Percentiles rank a stretch among this genome's conserved stretches.
These are phyloP conservation scores for Annona cherimola DNA, from an alignment of 164 flowering plant genomes.

Conservation along the genomic window DNA sequence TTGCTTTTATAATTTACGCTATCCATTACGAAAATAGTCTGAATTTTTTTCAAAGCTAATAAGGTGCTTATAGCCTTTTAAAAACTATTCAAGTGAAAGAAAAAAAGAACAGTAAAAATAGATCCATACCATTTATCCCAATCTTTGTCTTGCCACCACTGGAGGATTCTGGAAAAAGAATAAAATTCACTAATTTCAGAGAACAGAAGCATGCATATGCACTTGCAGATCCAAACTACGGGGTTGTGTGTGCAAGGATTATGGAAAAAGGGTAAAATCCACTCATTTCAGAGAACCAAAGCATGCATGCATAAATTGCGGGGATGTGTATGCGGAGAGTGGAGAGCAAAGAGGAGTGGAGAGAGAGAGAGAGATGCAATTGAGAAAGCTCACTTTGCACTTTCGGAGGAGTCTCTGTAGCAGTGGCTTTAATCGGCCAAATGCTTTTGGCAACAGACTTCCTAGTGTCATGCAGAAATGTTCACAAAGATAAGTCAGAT, in stretches of 20 bases:
- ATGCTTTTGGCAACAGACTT: constrained; percentile 25
- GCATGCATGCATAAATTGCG: neutral
- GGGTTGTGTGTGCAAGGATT: too few relatives aligned
- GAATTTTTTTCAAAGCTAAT: too few relatives aligned
- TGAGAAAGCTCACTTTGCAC: constrained; percentile 31
- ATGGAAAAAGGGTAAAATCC: neutral
- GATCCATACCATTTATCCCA: constrained; percentile 79
- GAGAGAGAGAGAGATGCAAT: too few relatives aligned
- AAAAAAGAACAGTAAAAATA: constrained; percentile 16
- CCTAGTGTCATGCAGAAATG: constrained; percentile 19
- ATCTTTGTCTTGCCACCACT: constrained; percentile 60
- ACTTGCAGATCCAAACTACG: too few relatives aligned
- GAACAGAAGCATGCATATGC: neutral
- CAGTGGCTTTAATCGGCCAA: constrained; percentile 73
- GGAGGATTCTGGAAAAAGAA: constrained; percentile 38
- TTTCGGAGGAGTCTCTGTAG: constrained; percentile 71
- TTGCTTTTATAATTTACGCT: too few relatives aligned
- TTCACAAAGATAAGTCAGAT: neutral
- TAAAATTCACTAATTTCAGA: neutral
- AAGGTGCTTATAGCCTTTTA: too few relatives aligned
- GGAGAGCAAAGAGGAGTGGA: too few relatives aligned
- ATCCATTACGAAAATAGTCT: too few relatives aligned
- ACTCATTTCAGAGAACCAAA: neutral
- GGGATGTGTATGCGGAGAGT: too few relatives aligned
- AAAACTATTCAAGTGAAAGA: constrained; percentile 45